Evolutionary conservation across 2,329 filamentous ascomycete species (phyloP), one percentile per base, ranked within the genome.

Genomic region (Juglanconis oblonga): DNA sequence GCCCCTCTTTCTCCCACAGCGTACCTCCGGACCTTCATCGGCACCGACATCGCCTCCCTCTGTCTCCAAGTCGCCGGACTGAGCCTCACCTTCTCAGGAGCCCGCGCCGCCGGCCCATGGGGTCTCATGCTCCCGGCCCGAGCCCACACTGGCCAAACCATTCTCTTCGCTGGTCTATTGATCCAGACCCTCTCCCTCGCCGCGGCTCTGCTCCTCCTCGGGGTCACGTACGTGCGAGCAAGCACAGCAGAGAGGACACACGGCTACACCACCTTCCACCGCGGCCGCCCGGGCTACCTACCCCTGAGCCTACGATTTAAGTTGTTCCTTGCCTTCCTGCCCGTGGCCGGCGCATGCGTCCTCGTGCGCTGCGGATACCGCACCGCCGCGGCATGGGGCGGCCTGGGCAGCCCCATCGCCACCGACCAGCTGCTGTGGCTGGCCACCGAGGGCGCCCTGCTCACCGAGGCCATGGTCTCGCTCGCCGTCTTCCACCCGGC

Each of bases 231-330:
- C 54, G 47, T 66, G 14, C 65, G 63, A 56, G 70, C 69, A 3
- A 57, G 64, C 14, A 17, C 57, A 13, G 63, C 67, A 5, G 64
- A 68, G 42, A 64, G 59, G 4, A 57, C 65, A 17, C 67, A 68
- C 47, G 70, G 67, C 47, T 70, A 70, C 53, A 70, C 70, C 14
- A 71, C 70, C 2, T 71, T 71, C 59, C 67, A 70, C 49, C 63
- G 58, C 5, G 62, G 64, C 36, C 50, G 54, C 4, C 63, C 66
- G 11, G 67, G 68, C 13, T 70, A 67, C 49, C 62, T 70, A 1
- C 54, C 65, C 3, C 65, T 71, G 40, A 62, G 64, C 1, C 36
- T 62, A n/a, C 63, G 66, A 14, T 69, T 71, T 62, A 69, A 67
- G 56, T 56, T 68, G 17, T 69, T 70, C 56, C 47, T 71, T 42